Evolutionary conservation across 352 stramenopile species (phyloP).

Genomic region (Phytophthora macrochlamydospora): DNA sequence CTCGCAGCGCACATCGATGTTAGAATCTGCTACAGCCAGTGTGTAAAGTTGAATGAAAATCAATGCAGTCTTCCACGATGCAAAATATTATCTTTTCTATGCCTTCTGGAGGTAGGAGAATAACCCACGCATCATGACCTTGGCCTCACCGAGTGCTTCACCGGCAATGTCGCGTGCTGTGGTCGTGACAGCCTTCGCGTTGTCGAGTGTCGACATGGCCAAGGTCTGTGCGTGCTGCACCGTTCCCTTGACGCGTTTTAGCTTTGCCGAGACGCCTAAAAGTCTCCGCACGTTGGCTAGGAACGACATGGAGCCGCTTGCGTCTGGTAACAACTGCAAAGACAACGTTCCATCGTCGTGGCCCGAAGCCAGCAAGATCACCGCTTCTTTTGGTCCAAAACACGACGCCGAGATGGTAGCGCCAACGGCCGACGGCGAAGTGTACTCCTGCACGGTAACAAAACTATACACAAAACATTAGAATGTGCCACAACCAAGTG

Average conservation of each 20-base stretch:
- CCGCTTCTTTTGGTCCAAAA: constrained; percentile 78
- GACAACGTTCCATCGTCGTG: constrained; percentile 78
- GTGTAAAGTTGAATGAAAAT: too few species aligned
- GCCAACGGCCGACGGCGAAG: constrained; percentile 27
- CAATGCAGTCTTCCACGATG: too few species aligned
- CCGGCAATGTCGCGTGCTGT: constrained; percentile 86
- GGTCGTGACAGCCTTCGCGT: constrained; percentile 81
- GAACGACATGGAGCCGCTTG: constrained; percentile 78
- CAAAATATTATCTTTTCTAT: constrained; percentile 3
- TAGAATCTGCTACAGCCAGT: too few species aligned
- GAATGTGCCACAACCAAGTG: background rate
- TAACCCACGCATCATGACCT: constrained; percentile 81
- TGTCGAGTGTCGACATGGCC: constrained; percentile 81
- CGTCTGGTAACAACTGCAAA: constrained; percentile 81
- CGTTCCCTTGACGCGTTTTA: constrained; percentile 89
- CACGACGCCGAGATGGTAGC: constrained; percentile 61
- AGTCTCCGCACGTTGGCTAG: constrained; percentile 73
- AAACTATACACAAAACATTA: constrained; percentile 49
- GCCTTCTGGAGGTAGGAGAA: constrained; percentile 71
- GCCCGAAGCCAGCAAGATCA: constrained; percentile 73
- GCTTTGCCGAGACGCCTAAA: constrained; percentile 77
- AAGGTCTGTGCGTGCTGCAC: constrained; percentile 89
- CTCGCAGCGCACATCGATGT: background rate
- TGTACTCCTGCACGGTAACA: constrained; percentile 77
- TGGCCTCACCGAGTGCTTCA: constrained; percentile 83